Evolutionary conservation across 1,139 yeast species (phyloP).

Genomic region (Geotrichum histeridarum): DNA sequence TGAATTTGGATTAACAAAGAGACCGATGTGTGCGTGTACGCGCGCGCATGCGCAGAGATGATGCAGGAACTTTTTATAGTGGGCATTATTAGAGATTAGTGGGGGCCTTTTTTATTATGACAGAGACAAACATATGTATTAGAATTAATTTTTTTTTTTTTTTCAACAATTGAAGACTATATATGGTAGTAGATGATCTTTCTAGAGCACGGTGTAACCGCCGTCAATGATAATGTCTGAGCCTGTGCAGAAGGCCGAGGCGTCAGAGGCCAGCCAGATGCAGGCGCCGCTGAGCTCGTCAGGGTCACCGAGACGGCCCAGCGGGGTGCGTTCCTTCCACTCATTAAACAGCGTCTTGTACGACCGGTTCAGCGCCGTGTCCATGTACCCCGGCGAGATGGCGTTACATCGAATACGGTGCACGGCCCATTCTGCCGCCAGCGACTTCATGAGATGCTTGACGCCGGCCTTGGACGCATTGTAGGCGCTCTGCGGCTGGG

Average conservation of each 20-base stretch:
- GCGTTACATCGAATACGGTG: conserved; percentile 51
- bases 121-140: too few species aligned
- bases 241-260: conserved; percentile 63
- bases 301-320: conserved; percentile 63
- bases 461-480: conserved; percentile 60
- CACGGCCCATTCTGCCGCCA: conserved; percentile 56
- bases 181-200: neutral
- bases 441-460: conserved; percentile 49
- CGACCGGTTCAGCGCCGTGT: conserved; percentile 51
- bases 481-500: conserved; percentile 58
- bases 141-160: neutral
- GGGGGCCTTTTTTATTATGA: too few species aligned
- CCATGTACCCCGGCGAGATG: conserved; percentile 56
- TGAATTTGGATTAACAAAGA: neutral
- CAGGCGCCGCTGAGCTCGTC: conserved; percentile 67
- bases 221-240: conserved; percentile 64
- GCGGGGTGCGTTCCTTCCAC: conserved; percentile 59
- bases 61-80: too few species aligned
- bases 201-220: conserved; percentile 48
- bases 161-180: neutral
- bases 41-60: too few species aligned
- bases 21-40: too few species aligned
- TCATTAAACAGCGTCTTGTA: conserved; percentile 46
- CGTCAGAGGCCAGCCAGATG: conserved; percentile 59
- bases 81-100: too few species aligned